These are phyloP conservation scores for Pseudomicrostroma phylloplanum DNA, from an alignment of 1,284 basidiomycete genomes.

Conservation along the genomic window DNA sequence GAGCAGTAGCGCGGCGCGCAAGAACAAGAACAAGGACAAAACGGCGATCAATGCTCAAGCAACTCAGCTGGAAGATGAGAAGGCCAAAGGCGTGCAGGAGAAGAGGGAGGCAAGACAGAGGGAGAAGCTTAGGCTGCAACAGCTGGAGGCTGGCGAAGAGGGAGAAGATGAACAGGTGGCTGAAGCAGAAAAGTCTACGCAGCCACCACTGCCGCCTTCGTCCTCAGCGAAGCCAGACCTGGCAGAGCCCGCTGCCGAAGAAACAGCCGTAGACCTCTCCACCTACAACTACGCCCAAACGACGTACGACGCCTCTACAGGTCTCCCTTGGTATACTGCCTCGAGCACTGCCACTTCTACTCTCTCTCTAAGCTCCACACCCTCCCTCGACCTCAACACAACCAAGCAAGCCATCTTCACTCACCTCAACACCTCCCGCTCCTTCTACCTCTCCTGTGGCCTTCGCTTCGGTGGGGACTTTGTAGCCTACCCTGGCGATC, in stretches of 20 bases:
- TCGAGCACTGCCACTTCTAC: background rate
- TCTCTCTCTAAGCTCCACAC: background rate
- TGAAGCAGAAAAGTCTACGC: conserved; percentile 52
- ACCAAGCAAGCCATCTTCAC: conserved; percentile 73
- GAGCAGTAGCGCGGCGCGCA: background rate
- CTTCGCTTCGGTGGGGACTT: conserved; percentile 94
- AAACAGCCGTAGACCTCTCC: conserved; percentile 57
- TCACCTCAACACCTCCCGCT: conserved; percentile 66
- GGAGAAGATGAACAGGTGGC: background rate
- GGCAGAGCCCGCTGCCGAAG: background rate
- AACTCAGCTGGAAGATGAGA: conserved; percentile 51
- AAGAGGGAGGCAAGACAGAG: conserved; percentile 36
- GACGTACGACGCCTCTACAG: conserved; percentile 15
- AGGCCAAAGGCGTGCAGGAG: conserved; percentile 42
- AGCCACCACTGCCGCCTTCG: conserved; percentile 8
- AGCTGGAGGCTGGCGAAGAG: conserved; percentile 1
- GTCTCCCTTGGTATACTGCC: conserved; percentile 22
- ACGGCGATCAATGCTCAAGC: conserved; percentile 49
- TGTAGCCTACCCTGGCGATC: conserved; percentile 93
- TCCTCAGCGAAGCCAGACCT: conserved; percentile 29
- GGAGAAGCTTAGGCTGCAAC: conserved; percentile 5
- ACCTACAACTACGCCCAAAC: conserved; percentile 24
- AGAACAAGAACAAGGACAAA: conserved; percentile 52
- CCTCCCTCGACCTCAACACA: conserved; percentile 56
- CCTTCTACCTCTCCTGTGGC: conserved; percentile 76